Base-by-base conservation (phyloP, 2,329 filamentous ascomycete genomes). In the Calonectria multiphialidica region DNA sequence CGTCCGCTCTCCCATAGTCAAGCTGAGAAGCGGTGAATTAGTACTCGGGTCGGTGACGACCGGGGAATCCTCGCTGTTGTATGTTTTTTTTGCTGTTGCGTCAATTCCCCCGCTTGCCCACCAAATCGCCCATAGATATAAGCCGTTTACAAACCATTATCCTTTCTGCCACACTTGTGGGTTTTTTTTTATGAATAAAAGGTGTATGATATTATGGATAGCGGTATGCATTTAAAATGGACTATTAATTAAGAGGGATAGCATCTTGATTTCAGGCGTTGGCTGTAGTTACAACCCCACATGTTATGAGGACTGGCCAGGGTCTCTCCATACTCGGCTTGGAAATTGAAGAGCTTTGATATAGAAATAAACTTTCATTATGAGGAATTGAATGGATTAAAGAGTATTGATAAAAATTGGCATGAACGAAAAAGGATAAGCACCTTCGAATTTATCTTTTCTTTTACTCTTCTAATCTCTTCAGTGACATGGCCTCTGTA, bases 61-160 rank as follows among this genome's bases (percentile, higher is more conserved):
- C n/a, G n/a, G n/a, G n/a, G n/a, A n/a, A n/a, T n/a, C n/a, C n/a
- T n/a, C n/a, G n/a, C n/a, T n/a, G n/a, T n/a, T n/a, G n/a, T n/a
- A n/a, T n/a, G n/a, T 59, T 55, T 59, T 28, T 25, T 13, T 18
- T 16, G 18, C 23, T 21, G 53, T 25, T 57, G 53, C 35, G 53
- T 15, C 33, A 59, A 59, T 59, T 59, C 53, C 53, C 49, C 53
- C 53, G 21, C 53, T 10, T 21, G 2, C 53, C 53, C 33, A 25
- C 35, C 13, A 50, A 50, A 1, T 18, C 7, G 21, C 13, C 12
- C 53, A 23, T 15, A 18, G 53, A 5, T 13, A 2, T 16, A 57
- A n/a, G 2, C 7, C 21, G 16, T 40, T 25, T 18, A 7, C 13
- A 9, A 6, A 40, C 7, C 10, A 25, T 37, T 16, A 3, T 28